Evolutionary conservation across 148 eudicot species (phyloP), one percentile per base, ranked within the genome.

Genomic region (Silene conica): DNA sequence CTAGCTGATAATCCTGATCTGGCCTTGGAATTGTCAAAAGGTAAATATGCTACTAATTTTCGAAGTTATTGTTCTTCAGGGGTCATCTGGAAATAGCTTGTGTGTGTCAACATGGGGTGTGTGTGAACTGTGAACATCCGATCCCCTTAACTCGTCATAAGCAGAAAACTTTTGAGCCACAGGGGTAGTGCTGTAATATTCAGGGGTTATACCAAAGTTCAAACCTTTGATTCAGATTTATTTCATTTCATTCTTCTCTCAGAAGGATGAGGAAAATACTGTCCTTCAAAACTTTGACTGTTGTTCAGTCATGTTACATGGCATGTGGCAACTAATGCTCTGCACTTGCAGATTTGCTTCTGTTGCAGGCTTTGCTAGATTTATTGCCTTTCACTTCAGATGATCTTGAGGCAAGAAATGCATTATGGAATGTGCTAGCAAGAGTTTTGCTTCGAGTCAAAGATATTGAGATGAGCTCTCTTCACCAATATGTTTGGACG

Each of bases 351-450:
- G 97, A 92, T 81, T 43, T 77, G 23, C 69, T 81, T 46, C 85
- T 92, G 83, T 73, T 91, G 78, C 88, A 86, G 92, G 87, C 90
- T 72, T 83, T 94, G 54, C 81, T 92, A 19, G 96, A 87, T 60
- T 78, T 94, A 64, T 81, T 89, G 63, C 88, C 93, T 60, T 84
- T 86, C 77, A 88, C 96, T 76, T 95, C 97, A 57, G 92, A 86
- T 74, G 99, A 95, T 74, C 59, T 73, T 8, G 99, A 89, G 82
- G 97, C 96, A 34, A 81, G 85, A 78, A 84, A 83, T 79, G 99
- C 97, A 72, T 79, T 95, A 79, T 95, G 99, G 97, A 92, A 89
- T 80, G 74, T 86, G 54, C 78, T 90, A 71, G 80, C 89, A 18
- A 80, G 92, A 77, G 77, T 92, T 69, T 69, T 91, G 81, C 62